Base-by-base conservation (phyloP, 768 basidiomycete genomes). In the Boletus eberwhitei region DNA sequence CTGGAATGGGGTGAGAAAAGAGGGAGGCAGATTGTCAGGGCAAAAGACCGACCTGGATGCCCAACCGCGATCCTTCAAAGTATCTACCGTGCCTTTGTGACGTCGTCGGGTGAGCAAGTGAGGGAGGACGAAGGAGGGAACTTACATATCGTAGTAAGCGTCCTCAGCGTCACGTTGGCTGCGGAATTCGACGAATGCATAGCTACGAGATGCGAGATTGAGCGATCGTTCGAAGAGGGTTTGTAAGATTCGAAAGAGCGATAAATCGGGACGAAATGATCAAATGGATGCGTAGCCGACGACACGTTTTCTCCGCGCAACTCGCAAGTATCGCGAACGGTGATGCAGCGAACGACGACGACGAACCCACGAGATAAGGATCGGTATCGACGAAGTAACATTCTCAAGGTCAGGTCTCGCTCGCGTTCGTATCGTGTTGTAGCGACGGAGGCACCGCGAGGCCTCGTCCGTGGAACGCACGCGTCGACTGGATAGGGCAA, bases 141-240 rank as follows among this genome's bases (percentile, higher is more conserved):
- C 86, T 57, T 68, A 90, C 89, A 91, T 90, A 55, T 90, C 87
- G 65, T 88, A 83, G 71, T 90, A 90, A 29, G 89, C 88, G 59
- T 89, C 87, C 64, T 90, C 89, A 19, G 89, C 89, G 64, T 90
- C 88, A 39, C 86, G 83, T 45, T 80, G 78, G 64, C 82, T 83
- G 67, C 87, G 84, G 66, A 90, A 92, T 70, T 92, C 89, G 67
- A 92, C 84, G 71, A 92, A 92, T 53, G 89, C 90, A 71, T 90
- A 92, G 76, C 90, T 90, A 77, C 77, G 77, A 73, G 70, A 73
- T 67, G 73, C 75, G 71, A 73, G 64, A 77, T 84, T 83, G 84
- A 85, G 84, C 79, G 81, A 76, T 75, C 70, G 77, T 69, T 66
- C 64, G 54, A 58, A 64, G 62, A 57, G 3, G 59, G 45, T 60